These are phyloP conservation scores for Alternaria ethzedia DNA, from an alignment of 2,329 filamentous ascomycete genomes.

Conservation along the genomic window DNA sequence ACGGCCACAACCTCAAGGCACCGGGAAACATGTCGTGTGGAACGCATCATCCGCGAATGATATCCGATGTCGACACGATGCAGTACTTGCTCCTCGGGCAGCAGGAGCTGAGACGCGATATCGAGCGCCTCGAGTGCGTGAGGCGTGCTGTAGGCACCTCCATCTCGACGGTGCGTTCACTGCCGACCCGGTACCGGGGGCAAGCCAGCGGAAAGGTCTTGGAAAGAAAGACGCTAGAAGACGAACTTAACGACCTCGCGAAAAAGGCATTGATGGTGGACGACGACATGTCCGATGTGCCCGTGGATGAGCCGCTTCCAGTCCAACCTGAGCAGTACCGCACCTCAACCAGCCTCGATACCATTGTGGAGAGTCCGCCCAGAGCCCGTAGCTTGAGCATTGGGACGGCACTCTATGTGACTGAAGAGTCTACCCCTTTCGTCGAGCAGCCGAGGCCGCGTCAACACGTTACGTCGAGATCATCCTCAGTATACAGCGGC, in stretches of 20 bases:
- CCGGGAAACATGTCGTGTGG: not conserved
- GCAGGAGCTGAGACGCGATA: constrained; percentile 4
- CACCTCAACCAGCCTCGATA: not conserved
- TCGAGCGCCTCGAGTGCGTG: not conserved
- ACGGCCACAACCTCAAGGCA: not conserved
- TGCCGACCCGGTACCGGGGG: not conserved
- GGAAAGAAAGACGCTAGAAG: not conserved
- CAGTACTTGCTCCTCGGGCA: not conserved
- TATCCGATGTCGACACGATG: not conserved
- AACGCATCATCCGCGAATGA: not conserved
- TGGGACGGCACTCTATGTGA: not conserved
- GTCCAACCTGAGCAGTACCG: not conserved
- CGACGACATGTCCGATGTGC: not conserved
- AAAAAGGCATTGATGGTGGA: not conserved
- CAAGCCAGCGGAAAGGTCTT: not conserved
- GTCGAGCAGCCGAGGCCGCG: not conserved
- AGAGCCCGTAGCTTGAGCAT: not conserved
- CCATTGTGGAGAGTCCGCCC: not conserved
- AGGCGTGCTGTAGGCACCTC: not conserved
- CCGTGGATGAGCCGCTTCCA: not conserved
- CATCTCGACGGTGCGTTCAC: not conserved
- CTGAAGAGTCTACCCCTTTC: not conserved
- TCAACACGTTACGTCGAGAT: not conserved
- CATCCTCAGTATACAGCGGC: not conserved
- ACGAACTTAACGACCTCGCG: rapidly evolving